Conservation (phyloP, 768 basidiomycete species). For the Lentinula sp. region DNA sequence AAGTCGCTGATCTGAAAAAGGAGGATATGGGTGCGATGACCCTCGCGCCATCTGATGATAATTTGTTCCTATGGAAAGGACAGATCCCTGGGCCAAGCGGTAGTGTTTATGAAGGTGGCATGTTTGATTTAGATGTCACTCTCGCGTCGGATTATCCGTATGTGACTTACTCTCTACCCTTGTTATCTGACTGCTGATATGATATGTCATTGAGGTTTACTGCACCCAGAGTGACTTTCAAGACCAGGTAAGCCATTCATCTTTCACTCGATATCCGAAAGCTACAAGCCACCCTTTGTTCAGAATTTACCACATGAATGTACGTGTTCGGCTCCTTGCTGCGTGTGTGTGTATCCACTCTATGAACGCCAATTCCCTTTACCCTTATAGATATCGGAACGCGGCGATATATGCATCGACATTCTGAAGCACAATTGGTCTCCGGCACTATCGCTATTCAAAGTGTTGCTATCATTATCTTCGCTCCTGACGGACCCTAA, state of each 20-base stretch:
- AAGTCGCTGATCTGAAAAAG: slow-evolving; percentile 74
- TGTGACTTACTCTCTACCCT: slow-evolving; percentile 19
- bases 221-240: slow-evolving; percentile 70
- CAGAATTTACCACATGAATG: slow-evolving; percentile 89
- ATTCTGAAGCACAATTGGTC: slow-evolving; percentile 95
- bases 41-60: slow-evolving; percentile 58
- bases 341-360: neutral
- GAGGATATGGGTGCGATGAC: slow-evolving; percentile 75
- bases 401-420: slow-evolving; percentile 79
- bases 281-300: neutral
- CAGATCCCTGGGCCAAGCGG: slow-evolving; percentile 79
- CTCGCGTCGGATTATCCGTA: slow-evolving; percentile 79
- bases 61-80: slow-evolving; percentile 69
- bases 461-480: slow-evolving; percentile 90
- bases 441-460: slow-evolving; percentile 88
- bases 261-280: neutral
- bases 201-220: slow-evolving; percentile 48
- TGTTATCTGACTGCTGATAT: slow-evolving; percentile 4
- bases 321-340: slow-evolving; percentile 17
- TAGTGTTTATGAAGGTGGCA: slow-evolving; percentile 75
- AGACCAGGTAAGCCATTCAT: slow-evolving; percentile 50
- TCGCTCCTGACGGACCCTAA: slow-evolving; percentile 93
- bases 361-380: neutral
- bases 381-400: slow-evolving; percentile 53
- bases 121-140: slow-evolving; percentile 61